Conservation (phyloP, 495 filamentous ascomycete genomes). For the Haplographium delicatum region DNA sequence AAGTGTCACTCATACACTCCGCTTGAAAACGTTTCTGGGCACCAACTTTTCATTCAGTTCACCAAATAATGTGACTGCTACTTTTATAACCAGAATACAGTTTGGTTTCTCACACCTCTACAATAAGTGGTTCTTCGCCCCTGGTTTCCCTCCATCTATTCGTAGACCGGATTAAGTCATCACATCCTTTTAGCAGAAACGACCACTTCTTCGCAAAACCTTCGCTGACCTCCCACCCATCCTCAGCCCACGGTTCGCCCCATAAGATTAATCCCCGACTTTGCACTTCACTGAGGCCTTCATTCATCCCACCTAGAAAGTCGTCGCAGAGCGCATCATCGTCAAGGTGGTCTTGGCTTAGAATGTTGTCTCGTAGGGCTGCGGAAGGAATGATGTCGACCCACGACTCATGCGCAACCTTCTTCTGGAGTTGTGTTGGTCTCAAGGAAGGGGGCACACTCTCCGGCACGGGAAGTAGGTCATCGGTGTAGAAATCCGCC, state of each 20-base stretch:
- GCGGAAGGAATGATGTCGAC: conserved; percentile 2
- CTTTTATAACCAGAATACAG: neutral
- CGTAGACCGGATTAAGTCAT: conserved; percentile 40
- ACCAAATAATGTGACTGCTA: too few species aligned
- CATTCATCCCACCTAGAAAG: conserved; percentile 3
- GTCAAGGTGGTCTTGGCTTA: neutral
- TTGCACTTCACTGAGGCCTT: neutral
- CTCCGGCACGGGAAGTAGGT: neutral
- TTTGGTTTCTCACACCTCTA: neutral
- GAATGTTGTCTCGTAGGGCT: conserved; percentile 1
- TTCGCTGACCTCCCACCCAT: conserved; percentile 47
- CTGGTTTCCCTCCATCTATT: conserved; percentile 44
- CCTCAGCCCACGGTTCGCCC: conserved; percentile 27
- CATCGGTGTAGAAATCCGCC: conserved; percentile 16
- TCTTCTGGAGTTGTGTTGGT: conserved; percentile 8
- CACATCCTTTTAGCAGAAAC: conserved; percentile 46
- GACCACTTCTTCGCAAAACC: conserved; percentile 45
- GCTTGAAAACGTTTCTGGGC: too few species aligned
- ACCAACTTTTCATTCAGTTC: too few species aligned
- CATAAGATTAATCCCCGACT: neutral
- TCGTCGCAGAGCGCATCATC: neutral
- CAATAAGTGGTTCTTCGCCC: conserved; percentile 43
- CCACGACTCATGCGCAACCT: neutral
- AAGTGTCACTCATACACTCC: too few species aligned
- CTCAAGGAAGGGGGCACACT: conserved; percentile 7